These are phyloP conservation scores for Bacterosira constricta DNA, from an alignment of 108 stramenopile genomes.

Conservation along the genomic window DNA sequence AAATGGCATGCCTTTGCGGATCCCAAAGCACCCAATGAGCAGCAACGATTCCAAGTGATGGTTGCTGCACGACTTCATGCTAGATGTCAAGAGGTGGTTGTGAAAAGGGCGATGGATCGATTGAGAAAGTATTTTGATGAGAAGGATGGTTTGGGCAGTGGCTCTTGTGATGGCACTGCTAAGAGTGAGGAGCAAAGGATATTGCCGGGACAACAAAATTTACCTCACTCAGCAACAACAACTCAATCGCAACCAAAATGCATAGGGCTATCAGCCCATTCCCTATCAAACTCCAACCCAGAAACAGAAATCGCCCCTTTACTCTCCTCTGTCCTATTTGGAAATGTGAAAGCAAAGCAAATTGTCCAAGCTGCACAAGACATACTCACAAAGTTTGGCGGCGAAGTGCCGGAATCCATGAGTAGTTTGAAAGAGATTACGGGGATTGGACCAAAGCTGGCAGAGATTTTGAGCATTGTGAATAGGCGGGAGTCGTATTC, in stretches of 20 bases:
- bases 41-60: conserved; percentile 63
- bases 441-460: conserved; percentile 70
- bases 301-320: conserved; percentile 47
- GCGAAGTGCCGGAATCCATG: conserved; percentile 73
- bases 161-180: no score
- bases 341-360: conserved; percentile 70
- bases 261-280: conserved; percentile 42
- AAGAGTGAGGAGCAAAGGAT: not conserved
- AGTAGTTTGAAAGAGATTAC: conserved; percentile 50
- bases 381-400: conserved; percentile 48
- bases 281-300: conserved; percentile 46
- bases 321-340: conserved; percentile 61
- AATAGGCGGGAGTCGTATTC: conserved; percentile 51
- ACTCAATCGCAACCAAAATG: no score
- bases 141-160: no score
- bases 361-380: conserved; percentile 71
- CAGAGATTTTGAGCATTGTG: conserved; percentile 59
- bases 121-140: conserved; percentile 43
- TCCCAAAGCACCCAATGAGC: conserved; percentile 54
- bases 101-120: conserved; percentile 56
- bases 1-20: conserved; percentile 74
- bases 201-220: no score
- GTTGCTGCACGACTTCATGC: conserved; percentile 76
- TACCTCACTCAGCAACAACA: no score
- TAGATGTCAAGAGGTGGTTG: conserved; percentile 64